These are phyloP conservation scores for Mucor plumbeus DNA, from an alignment of 371 early-diverging fungal genomes.

Conservation along the genomic window DNA sequence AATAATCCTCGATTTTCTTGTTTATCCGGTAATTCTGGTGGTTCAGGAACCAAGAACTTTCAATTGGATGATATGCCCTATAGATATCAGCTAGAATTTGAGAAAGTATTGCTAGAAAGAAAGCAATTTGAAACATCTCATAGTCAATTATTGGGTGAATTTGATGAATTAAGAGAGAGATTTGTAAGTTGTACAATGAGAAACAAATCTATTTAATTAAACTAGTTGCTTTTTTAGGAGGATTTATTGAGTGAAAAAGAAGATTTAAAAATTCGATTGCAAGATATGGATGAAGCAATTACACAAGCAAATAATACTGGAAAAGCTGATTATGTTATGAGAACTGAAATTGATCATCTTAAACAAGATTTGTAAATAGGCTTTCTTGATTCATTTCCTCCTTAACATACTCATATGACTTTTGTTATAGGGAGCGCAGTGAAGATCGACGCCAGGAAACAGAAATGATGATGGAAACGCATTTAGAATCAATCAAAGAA, in stretches of 20 bases:
- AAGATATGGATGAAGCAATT: conserved; percentile 75
- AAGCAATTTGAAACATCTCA: conserved; percentile 64
- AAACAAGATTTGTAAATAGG: conserved; percentile 78
- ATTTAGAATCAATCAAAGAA: conserved; percentile 66
- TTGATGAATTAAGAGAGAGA: conserved; percentile 56
- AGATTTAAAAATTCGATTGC: conserved; percentile 64
- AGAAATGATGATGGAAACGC: conserved; percentile 66
- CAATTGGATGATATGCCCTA: conserved; percentile 48
- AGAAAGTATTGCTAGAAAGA: conserved; percentile 52
- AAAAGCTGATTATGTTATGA: conserved; percentile 83
- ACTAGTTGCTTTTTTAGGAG: conserved; percentile 50
- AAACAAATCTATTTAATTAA: not conserved
- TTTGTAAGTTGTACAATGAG: conserved; percentile 48
- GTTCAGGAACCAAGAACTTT: conserved; percentile 27
- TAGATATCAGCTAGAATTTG: conserved; percentile 49
- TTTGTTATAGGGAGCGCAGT: conserved; percentile 63
- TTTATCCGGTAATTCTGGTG: conserved; percentile 38
- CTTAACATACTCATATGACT: not conserved
- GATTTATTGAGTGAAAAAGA: conserved; percentile 67
- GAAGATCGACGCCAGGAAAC: conserved; percentile 80
- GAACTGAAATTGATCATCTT: conserved; percentile 88
- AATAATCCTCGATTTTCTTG: conserved; percentile 38
- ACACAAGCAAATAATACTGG: conserved; percentile 75
- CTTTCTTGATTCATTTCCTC: not conserved
- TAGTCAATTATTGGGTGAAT: conserved; percentile 55